Conservation (phyloP, 1,139 yeast genomes). For the Kodamaea ohmeri region DNA sequence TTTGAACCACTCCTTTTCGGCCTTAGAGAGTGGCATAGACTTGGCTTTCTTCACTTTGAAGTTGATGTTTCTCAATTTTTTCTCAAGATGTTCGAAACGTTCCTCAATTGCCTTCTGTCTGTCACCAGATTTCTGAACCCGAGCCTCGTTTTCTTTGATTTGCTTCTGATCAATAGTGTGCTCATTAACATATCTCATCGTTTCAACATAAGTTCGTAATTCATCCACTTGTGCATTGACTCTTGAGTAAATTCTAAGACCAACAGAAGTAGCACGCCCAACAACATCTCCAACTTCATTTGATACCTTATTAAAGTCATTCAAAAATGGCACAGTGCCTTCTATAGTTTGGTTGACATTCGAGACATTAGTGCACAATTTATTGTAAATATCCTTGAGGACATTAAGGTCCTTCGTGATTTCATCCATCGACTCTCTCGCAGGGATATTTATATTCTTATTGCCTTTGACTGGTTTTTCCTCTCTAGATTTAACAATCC, state of each 20-base stretch:
- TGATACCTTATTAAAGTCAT: conserved; percentile 22
- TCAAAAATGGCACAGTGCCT: conserved; percentile 6
- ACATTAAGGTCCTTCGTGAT: conserved; percentile 6
- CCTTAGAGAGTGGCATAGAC: conserved; percentile 33
- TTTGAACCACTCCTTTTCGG: conserved; percentile 37
- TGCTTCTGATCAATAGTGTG: not conserved
- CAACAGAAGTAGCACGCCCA: conserved; percentile 19
- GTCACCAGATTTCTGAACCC: conserved; percentile 12
- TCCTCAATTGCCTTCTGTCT: conserved; percentile 25
- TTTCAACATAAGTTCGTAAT: conserved; percentile 25
- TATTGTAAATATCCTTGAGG: conserved; percentile 6
- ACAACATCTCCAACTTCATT: conserved; percentile 18
- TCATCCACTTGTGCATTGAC: conserved; percentile 22
- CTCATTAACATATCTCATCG: conserved; percentile 15
- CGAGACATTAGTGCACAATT: not conserved
- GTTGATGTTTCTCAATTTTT: conserved; percentile 23
- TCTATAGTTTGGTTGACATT: conserved; percentile 1
- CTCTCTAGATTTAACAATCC: too few relatives aligned
- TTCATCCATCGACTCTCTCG: conserved; percentile 17
- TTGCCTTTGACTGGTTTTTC: too few relatives aligned
- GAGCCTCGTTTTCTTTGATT: conserved; percentile 12
- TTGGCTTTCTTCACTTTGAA: conserved; percentile 21
- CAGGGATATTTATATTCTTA: too few relatives aligned
- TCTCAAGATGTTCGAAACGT: conserved; percentile 23
- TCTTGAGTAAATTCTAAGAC: conserved; percentile 26